phyloP scores from a whole-genome alignment of 805 yeast species.

The Schizosaccharomyces octosporus region DNA sequence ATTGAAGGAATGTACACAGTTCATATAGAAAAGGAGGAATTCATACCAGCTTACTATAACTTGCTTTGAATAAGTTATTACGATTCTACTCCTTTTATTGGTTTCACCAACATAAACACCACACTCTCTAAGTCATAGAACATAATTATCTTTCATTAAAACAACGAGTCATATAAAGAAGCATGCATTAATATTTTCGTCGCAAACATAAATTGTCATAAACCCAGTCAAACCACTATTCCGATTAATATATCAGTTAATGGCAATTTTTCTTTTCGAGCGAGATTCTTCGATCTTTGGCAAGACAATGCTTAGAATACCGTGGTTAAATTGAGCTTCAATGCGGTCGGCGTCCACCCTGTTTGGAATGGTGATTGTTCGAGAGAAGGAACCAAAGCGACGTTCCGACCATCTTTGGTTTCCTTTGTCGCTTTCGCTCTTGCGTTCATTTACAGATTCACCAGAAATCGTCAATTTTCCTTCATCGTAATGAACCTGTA shows the following conservation, averaged over 20 bases:
- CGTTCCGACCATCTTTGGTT: conserved; percentile 1
- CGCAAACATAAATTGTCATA: no score
- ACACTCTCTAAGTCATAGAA: no score
- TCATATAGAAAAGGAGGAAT: no score
- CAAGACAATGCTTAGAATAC: not conserved
- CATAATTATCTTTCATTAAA: no score
- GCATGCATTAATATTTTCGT: no score
- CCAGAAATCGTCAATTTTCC: not conserved
- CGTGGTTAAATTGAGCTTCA: not conserved
- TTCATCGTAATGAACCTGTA: not conserved
- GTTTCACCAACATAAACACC: no score
- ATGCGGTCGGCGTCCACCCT: not conserved
- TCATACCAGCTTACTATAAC: no score
- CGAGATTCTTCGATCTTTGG: not conserved
- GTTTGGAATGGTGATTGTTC: conserved; percentile 1
- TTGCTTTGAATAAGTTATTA: no score
- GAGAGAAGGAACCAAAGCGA: conserved; percentile 1
- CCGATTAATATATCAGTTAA: not conserved
- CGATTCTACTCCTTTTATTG: no score
- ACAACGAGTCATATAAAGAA: no score
- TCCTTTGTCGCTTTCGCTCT: not conserved
- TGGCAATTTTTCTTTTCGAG: not conserved
- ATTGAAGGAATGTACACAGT: no score
- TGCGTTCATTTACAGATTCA: not conserved
- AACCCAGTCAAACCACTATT: no score